A percentile compares a stretch with the other conserved stretches of the same genome.
Conservation (phyloP, 2,329 filamentous ascomycete species). For the Fusarium sp. region DNA sequence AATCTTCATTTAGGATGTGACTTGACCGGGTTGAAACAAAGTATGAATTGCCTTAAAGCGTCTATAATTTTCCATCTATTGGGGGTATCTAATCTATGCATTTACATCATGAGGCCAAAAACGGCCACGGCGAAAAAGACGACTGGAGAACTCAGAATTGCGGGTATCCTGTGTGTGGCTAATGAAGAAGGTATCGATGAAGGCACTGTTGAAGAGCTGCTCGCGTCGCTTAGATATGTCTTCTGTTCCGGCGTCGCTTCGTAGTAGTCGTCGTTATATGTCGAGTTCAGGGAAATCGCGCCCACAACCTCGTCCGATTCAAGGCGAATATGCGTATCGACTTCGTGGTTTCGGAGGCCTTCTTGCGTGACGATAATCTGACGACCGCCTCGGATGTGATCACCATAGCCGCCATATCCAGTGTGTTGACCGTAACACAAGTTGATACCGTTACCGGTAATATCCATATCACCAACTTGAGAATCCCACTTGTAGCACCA, state of each 20-base stretch:
- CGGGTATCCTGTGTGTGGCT: not conserved
- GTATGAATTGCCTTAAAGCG: not conserved
- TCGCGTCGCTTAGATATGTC: slow-evolving; percentile 37
- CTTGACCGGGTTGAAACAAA: not conserved
- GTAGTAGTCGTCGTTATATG: slow-evolving; percentile 71
- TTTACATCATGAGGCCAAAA: slow-evolving; percentile 16
- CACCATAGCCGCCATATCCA: slow-evolving; percentile 79
- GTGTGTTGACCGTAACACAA: slow-evolving; percentile 75
- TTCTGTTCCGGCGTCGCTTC: slow-evolving; percentile 58
- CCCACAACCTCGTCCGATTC: slow-evolving; percentile 69
- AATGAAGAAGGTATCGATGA: not conserved
- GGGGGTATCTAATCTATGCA: slow-evolving; percentile 3
- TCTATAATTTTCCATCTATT: not conserved
- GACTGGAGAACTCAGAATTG: not conserved
- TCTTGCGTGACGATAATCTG: slow-evolving; percentile 67
- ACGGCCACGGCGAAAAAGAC: not conserved
- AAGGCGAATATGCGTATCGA: slow-evolving; percentile 74
- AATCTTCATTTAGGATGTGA: too few species aligned
- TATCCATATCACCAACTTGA: slow-evolving; percentile 63
- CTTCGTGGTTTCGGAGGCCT: slow-evolving; percentile 56
- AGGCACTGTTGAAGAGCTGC: not conserved
- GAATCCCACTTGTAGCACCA: slow-evolving; percentile 70
- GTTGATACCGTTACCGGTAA: slow-evolving; percentile 61
- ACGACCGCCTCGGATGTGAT: slow-evolving; percentile 73
- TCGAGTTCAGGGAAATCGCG: slow-evolving; percentile 69